Evolutionary conservation across 306 rosid species (phyloP).

Genomic region (Prunus dulcis): DNA sequence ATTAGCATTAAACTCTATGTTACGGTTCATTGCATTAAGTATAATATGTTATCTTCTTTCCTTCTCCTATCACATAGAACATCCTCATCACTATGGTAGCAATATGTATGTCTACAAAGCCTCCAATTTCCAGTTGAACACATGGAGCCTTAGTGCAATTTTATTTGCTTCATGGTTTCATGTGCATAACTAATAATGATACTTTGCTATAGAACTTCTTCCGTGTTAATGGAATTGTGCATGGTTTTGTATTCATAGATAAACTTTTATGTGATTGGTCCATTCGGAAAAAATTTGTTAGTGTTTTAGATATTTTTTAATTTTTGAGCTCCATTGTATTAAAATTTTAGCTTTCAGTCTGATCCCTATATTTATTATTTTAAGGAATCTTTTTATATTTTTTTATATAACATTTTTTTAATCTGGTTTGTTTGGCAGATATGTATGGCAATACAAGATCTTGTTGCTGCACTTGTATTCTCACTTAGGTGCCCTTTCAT

Average conservation of each 20-base stretch:
- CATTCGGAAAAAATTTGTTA: not conserved
- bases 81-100: not conserved
- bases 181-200: not conserved
- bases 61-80: not conserved
- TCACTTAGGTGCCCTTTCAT: conserved; percentile 71
- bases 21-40: not conserved
- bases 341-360: not conserved
- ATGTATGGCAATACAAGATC: conserved; percentile 74
- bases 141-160: not conserved
- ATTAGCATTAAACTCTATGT: not conserved
- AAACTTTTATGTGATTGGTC: not conserved
- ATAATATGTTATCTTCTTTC: not conserved
- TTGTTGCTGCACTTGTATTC: conserved; percentile 75
- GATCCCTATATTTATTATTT: not conserved
- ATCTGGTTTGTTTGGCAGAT: conserved; percentile 49
- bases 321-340: not conserved
- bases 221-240: not conserved
- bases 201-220: not conserved
- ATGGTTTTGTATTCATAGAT: not conserved
- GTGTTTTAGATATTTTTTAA: not conserved
- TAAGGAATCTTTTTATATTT: not conserved
- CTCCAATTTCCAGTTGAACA: not conserved
- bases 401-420: conserved; percentile 10
- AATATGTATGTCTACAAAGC: not conserved
- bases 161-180: not conserved